Evolutionary conservation across 2,329 filamentous ascomycete species (phyloP), one percentile per base, ranked within the genome.

Genomic region (Colletotrichum euphorbiae): DNA sequence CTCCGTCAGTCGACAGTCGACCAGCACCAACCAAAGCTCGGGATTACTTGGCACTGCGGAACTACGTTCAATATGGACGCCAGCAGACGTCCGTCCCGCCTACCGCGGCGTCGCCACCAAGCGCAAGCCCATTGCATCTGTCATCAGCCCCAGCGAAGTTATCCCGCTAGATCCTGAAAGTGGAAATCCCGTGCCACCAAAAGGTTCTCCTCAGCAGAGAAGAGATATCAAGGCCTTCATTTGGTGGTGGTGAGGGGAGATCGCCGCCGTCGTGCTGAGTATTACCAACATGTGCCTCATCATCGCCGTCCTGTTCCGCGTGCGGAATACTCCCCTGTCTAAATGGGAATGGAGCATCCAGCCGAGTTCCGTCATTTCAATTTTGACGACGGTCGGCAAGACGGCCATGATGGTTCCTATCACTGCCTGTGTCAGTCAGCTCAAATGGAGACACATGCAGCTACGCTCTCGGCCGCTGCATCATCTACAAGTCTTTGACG

Each of bases 331-430:
- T 1, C 19, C 51, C 5, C 62, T 69, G 11, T 62, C 45, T 15
- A 33, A 19, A 19, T 69, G 67, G 67, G 28, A 56, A 4, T 28
- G 54, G 51, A 21, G n/a, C 8, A 74, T 77, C 24, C 71, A 71
- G 15, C 71, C 75, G 51, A 80, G 79, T 70, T 74, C 78, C 0
- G 56, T 78, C 9, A 72, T 81, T 12, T 72, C 79, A 4, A 62
- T 78, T 58, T 71, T 80, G 31, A 74, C 76, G 4, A 79, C 75
- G 4, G 46, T 8, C 7, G 28, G 28, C 28, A 7, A 28, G 28
- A 28, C 28, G 6, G 28, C 28, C 28, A 28, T 28, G 6, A 28
- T 28, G 28, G 28, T 28, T 28, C 28, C 28, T 2, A 28, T 28
- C 28, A 28, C 28, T 28, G 6, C 28, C 7, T 28, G 28, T 28